A percentile compares a stretch with the other conserved stretches of the same genome.
phyloP scores from a whole-genome alignment of 139 green algal genomes.

The Edaphochlamys debaryana region DNA sequence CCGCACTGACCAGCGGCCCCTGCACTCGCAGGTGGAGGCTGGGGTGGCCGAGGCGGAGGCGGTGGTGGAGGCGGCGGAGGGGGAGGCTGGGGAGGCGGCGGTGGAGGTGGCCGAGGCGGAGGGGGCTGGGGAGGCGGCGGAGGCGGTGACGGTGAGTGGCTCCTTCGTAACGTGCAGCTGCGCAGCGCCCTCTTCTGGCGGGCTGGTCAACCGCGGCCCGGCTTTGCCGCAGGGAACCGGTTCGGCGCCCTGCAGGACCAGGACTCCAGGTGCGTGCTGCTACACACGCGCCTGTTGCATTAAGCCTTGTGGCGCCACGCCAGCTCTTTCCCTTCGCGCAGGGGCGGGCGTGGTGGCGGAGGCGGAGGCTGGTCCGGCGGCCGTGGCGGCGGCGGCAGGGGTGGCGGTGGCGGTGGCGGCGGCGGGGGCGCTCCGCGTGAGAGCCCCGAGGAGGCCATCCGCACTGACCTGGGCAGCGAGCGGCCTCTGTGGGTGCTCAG shows the following conservation, averaged over 20 bases:
- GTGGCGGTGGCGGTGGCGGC: not conserved
- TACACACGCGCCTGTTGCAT: too few relatives aligned
- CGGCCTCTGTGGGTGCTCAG: conserved; percentile 62
- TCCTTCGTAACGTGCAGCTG: too few relatives aligned
- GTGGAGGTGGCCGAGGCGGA: not conserved
- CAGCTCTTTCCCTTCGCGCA: too few relatives aligned
- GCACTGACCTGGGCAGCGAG: conserved; percentile 54
- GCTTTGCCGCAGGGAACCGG: conserved; percentile 21
- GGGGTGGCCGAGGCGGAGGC: not conserved
- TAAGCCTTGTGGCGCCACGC: too few relatives aligned
- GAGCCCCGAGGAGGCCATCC: conserved; percentile 43
- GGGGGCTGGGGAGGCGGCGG: not conserved
- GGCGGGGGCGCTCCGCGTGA: not conserved
- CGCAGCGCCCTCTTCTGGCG: too few relatives aligned
- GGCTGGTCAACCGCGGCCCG: too few relatives aligned
- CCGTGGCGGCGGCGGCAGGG: not conserved
- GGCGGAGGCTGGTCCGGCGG: not conserved
- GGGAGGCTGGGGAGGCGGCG: not conserved
- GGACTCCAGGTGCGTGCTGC: too few relatives aligned
- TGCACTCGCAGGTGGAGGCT: not conserved
- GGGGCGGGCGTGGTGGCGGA: too few relatives aligned
- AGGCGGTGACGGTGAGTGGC: not conserved
- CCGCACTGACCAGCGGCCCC: too few relatives aligned
- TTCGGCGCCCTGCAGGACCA: conserved; percentile 2
- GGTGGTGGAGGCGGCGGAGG: not conserved